A percentile compares a stretch with the other conserved stretches of the same genome.
Conservation (phyloP, 2,329 filamentous ascomycete genomes). For the Kalaharituber pfeilii region DNA sequence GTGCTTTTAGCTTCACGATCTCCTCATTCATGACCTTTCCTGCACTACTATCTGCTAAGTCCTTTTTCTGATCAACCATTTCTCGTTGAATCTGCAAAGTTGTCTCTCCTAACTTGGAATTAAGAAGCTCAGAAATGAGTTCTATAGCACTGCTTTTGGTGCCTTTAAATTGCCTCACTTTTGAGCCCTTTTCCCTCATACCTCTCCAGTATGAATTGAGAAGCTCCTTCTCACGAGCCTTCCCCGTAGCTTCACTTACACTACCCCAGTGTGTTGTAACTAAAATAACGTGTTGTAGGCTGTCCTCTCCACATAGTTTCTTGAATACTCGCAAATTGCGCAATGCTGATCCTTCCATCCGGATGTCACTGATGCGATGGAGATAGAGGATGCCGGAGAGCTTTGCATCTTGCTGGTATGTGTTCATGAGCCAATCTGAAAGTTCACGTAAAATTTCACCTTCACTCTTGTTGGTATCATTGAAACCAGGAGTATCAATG, state of each 20-base stretch:
- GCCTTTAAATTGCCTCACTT: constrained; percentile 13
- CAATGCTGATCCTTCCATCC: constrained; percentile 25
- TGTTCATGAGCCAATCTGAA: constrained; percentile 17
- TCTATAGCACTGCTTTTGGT: constrained; percentile 9
- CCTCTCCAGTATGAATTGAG: constrained; percentile 17
- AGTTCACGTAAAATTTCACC: constrained; percentile 24
- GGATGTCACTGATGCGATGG: constrained; percentile 26
- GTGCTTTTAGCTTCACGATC: too few species aligned
- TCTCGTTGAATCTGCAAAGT: constrained; percentile 21
- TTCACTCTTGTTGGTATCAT: constrained; percentile 23
- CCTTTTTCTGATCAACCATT: constrained; percentile 15
- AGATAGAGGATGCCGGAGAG: constrained; percentile 26
- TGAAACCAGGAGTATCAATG: too few species aligned
- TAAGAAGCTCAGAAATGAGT: constrained; percentile 6
- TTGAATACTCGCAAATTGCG: constrained; percentile 27
- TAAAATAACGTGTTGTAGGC: constrained; percentile 25
- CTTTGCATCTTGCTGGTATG: constrained; percentile 19
- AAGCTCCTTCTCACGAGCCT: constrained; percentile 17
- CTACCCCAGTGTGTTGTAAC: constrained; percentile 28
- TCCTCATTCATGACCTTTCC: background rate
- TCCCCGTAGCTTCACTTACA: constrained; percentile 7
- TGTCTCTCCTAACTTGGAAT: too few species aligned
- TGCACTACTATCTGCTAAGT: background rate
- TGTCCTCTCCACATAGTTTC: constrained; percentile 26
- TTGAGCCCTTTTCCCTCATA: constrained; percentile 11